phyloP scores from a whole-genome alignment of 208 protist genomes.

The Tritrichomonas musculus region DNA sequence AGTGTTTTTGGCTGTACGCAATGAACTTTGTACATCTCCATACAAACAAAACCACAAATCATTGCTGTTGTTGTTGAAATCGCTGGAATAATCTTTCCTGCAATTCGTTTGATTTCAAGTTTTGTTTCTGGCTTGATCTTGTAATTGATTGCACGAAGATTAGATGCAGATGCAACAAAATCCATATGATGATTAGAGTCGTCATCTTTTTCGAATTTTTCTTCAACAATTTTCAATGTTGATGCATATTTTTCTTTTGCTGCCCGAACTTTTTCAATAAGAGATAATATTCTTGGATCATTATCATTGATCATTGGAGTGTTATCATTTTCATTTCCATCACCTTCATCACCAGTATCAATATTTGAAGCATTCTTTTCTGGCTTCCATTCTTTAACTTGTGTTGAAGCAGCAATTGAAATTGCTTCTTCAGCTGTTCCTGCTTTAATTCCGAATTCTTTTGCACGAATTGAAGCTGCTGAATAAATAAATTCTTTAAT shows the following conservation, averaged over 20 bases:
- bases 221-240: constrained; percentile 45
- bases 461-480: neutral
- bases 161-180: constrained; percentile 55
- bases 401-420: no score
- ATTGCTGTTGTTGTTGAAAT: constrained; percentile 99
- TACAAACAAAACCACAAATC: constrained; percentile 56
- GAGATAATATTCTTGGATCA: neutral
- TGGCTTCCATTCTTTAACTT: neutral
- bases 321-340: neutral
- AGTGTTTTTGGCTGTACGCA: neutral
- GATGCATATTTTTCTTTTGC: neutral
- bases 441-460: neutral
- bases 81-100: constrained; percentile 98
- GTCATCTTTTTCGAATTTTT: constrained; percentile 66
- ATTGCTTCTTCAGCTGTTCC: neutral
- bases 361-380: neutral
- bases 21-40: constrained; percentile 32
- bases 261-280: neutral
- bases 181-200: constrained; percentile 63
- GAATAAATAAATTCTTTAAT: neutral
- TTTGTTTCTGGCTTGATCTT: constrained; percentile 47
- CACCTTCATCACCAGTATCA: neutral
- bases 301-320: neutral
- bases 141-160: constrained; percentile 59
- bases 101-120: constrained; percentile 52